Percentiles rank a stretch among this genome's conserved stretches.
phyloP scores from a whole-genome alignment of 495 filamentous ascomycete species.

The Aspergillus egyptiacus region DNA sequence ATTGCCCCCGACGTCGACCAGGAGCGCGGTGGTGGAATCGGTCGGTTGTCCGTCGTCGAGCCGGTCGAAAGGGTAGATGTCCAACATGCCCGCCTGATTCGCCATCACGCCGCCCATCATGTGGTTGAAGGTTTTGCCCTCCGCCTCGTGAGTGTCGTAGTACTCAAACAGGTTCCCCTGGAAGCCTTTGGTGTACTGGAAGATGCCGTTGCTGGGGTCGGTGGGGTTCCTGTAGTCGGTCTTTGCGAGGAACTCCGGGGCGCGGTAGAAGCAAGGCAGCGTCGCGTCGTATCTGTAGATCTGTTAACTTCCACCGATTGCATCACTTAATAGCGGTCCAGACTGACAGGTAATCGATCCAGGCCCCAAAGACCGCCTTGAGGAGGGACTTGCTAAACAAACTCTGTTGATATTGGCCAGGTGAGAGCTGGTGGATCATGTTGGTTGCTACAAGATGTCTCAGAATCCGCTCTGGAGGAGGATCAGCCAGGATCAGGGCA shows the following conservation, averaged over 20 bases:
- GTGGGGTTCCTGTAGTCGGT: not conserved
- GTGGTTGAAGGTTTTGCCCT: conserved; percentile 9
- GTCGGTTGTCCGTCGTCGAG: too few relatives aligned
- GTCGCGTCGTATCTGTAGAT: conserved; percentile 1
- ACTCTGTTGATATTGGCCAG: not conserved
- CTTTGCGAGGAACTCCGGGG: conserved; percentile 3
- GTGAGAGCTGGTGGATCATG: too few relatives aligned
- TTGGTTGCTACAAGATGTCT: too few relatives aligned
- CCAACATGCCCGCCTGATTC: conserved; percentile 6
- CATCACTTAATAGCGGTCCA: too few relatives aligned
- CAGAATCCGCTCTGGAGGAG: too few relatives aligned
- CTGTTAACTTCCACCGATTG: too few relatives aligned
- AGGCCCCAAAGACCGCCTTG: conserved; percentile 3
- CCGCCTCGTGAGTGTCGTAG: conserved; percentile 1
- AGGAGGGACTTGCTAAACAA: conserved; percentile 3
- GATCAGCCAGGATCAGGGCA: too few relatives aligned
- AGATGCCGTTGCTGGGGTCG: conserved; percentile 2
- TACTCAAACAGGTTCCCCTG: conserved; percentile 1
- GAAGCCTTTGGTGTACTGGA: conserved; percentile 6
- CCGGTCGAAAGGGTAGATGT: not conserved
- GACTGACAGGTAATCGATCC: conserved; percentile 8
- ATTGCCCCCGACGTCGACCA: too few relatives aligned
- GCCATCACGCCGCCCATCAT: conserved; percentile 9
- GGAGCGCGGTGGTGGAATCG: too few relatives aligned
- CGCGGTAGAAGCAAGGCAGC: conserved; percentile 2